Evolutionary conservation across 1,139 yeast genomes (phyloP).

Genomic region (Yamadazyma aaseri): DNA sequence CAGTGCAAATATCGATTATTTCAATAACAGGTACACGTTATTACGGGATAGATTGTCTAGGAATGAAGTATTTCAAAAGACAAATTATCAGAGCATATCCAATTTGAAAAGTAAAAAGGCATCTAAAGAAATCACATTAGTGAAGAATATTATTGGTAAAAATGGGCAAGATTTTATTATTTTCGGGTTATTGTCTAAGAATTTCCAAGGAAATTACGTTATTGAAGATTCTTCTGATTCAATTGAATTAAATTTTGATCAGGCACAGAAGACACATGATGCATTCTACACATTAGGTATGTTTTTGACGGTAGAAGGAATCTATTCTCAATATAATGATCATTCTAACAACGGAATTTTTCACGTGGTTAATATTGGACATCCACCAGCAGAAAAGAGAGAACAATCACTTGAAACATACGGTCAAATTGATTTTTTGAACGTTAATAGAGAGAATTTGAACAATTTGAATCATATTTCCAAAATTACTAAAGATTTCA

Average conservation of each 20-base stretch:
- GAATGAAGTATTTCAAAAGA: conserved; percentile 68
- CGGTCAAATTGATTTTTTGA: conserved; percentile 79
- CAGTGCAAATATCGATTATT: conserved; percentile 26
- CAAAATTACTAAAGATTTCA: conserved; percentile 62
- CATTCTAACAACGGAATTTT: conserved; percentile 51
- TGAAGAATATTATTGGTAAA: conserved; percentile 83
- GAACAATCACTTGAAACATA: conserved; percentile 62
- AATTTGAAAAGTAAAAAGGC: conserved; percentile 22
- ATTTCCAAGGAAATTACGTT: conserved; percentile 65
- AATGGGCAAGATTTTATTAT: conserved; percentile 74
- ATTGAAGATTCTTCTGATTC: conserved; percentile 81
- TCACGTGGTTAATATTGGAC: conserved; percentile 74
- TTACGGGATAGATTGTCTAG: conserved; percentile 70
- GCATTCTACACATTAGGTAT: conserved; percentile 78
- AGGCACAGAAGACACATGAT: conserved; percentile 63
- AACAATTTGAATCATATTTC: conserved; percentile 19
- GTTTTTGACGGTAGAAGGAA: conserved; percentile 81
- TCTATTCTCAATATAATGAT: conserved; percentile 63
- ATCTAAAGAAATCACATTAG: conserved; percentile 61
- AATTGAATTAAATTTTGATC: conserved; percentile 68
- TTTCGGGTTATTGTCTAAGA: conserved; percentile 70
- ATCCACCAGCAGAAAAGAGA: conserved; percentile 86
- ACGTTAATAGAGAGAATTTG: conserved; percentile 42
- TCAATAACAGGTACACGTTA: conserved; percentile 51
- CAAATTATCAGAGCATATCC: conserved; percentile 40